Evolutionary conservation across 805 yeast species (phyloP).

Genomic region (Lipomyces sp.): DNA sequence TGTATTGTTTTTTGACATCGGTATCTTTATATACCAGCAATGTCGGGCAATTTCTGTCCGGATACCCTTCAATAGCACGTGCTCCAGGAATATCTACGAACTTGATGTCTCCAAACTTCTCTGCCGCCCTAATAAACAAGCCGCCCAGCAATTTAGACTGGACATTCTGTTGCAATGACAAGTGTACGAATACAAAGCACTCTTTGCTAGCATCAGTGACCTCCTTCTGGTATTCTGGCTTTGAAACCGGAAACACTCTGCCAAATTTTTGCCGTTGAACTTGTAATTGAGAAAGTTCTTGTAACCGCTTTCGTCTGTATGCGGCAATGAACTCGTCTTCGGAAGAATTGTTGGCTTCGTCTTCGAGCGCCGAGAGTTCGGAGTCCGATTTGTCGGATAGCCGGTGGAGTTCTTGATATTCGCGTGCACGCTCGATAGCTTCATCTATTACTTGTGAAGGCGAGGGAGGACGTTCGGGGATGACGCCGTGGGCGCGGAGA

Average conservation of each 20-base stretch:
- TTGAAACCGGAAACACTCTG: slow-evolving; percentile 72
- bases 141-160: slow-evolving; percentile 64
- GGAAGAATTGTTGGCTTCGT: slow-evolving; percentile 91
- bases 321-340: slow-evolving; percentile 71
- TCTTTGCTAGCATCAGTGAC: slow-evolving; percentile 77
- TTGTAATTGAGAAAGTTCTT: slow-evolving; percentile 64
- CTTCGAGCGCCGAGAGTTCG: slow-evolving; percentile 76
- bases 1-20: slow-evolving; percentile 76
- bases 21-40: slow-evolving; percentile 78
- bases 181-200: slow-evolving; percentile 73
- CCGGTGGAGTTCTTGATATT: slow-evolving; percentile 73
- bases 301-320: slow-evolving; percentile 77
- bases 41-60: slow-evolving; percentile 90
- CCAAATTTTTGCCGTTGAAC: slow-evolving; percentile 61
- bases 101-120: slow-evolving; percentile 77
- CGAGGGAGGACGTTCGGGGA: slow-evolving; percentile 89
- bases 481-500: slow-evolving; percentile 83
- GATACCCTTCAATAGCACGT: slow-evolving; percentile 91
- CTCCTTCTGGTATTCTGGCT: slow-evolving; percentile 85
- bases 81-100: slow-evolving; percentile 90
- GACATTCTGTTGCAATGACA: slow-evolving; percentile 63
- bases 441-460: slow-evolving; percentile 87
- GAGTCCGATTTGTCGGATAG: slow-evolving; percentile 34
- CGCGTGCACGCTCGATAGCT: slow-evolving; percentile 81
- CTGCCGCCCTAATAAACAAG: slow-evolving; percentile 62